A percentile compares a stretch with the other conserved stretches of the same genome.
These are phyloP conservation scores for Cicer yamashitae DNA, from an alignment of 306 rosid species.

Conservation along the genomic window DNA sequence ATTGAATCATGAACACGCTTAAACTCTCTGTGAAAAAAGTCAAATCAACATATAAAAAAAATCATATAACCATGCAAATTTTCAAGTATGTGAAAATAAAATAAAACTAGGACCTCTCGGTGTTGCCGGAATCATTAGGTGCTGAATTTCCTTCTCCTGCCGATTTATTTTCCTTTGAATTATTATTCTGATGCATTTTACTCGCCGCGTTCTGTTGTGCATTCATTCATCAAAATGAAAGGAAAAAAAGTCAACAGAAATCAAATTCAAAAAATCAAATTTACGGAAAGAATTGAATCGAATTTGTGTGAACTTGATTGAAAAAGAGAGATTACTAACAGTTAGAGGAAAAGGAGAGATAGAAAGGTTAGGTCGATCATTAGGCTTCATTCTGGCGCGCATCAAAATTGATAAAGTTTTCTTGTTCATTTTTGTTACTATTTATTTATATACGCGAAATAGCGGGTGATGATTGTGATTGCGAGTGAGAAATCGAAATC, in stretches of 20 bases:
- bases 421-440: conserved; percentile 46
- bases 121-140: conserved; percentile 44
- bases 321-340: conserved; percentile 47
- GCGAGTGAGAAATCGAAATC: conserved; percentile 42
- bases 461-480: background rate
- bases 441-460: background rate
- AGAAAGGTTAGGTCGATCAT: conserved; percentile 56
- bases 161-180: conserved; percentile 49
- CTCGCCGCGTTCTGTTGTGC: conserved; percentile 54
- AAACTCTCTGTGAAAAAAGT: conserved; percentile 58
- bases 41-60: conserved; percentile 14
- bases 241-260: background rate
- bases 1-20: conserved; percentile 70
- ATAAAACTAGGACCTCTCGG: conserved; percentile 60
- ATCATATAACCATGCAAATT: conserved; percentile 16
- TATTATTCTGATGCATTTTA: conserved; percentile 50
- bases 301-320: background rate
- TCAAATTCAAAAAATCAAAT: background rate
- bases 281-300: conserved; percentile 11
- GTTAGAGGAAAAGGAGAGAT: conserved; percentile 70
- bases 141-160: conserved; percentile 42
- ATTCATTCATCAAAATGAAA: conserved; percentile 38
- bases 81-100: background rate
- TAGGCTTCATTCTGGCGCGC: conserved; percentile 94
- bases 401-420: conserved; percentile 78